Conservation (phyloP, 306 rosid genomes). For the Castanospermum australe region DNA sequence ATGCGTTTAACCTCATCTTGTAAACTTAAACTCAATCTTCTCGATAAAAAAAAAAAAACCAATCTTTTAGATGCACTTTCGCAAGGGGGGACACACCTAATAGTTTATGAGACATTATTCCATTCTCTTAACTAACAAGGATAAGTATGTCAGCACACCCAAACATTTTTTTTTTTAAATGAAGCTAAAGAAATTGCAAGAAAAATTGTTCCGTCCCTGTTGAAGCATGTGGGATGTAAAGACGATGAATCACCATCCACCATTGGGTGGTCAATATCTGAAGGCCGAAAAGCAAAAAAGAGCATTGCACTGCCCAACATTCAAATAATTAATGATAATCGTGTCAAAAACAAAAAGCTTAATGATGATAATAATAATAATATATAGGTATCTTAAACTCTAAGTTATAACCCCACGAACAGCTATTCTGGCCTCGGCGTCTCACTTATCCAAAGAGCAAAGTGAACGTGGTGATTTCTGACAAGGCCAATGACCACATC, state of each 20-base stretch:
- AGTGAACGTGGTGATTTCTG: not conserved
- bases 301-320: slow-evolving; percentile 12
- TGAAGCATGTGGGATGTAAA: slow-evolving; percentile 9
- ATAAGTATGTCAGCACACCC: not conserved
- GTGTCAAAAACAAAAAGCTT: too few species aligned
- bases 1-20: too few species aligned
- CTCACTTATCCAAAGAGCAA: not conserved
- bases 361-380: too few species aligned
- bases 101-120: too few species aligned
- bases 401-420: slow-evolving; percentile 18
- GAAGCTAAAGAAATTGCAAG: slow-evolving; percentile 15
- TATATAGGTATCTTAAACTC: slow-evolving; percentile 28
- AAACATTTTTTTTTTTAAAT: not conserved
- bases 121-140: slow-evolving; percentile 18
- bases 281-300: not conserved
- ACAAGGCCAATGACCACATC: not conserved
- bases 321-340: too few species aligned
- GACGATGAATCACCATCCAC: not conserved
- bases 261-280: not conserved
- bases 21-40: too few species aligned
- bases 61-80: too few species aligned
- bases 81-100: too few species aligned
- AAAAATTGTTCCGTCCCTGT: not conserved
- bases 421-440: not conserved
- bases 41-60: too few species aligned